Conservation (phyloP, 140 eudicot genomes). For the Cichorium intybus region DNA sequence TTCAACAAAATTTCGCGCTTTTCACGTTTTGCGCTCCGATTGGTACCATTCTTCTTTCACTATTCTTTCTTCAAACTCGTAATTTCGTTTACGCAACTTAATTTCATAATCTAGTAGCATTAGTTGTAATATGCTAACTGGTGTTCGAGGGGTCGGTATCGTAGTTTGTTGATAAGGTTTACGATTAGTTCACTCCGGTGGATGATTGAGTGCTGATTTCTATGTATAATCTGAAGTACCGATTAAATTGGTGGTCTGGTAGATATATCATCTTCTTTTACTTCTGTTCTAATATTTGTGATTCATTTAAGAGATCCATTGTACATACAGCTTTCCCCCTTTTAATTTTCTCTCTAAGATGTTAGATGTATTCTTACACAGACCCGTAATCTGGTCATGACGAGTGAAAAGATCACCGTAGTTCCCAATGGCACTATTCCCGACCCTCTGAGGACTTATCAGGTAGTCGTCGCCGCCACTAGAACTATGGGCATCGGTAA, state of each 20-base stretch:
- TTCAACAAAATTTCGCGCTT: slow-evolving; percentile 19
- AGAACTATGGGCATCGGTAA: slow-evolving; percentile 81
- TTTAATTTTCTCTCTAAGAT: slow-evolving; percentile 2
- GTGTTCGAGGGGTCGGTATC: neutral
- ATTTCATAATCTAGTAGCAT: neutral
- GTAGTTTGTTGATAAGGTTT: slow-evolving; percentile 16
- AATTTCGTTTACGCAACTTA: neutral
- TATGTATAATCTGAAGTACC: slow-evolving; percentile 4
- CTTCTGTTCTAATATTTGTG: neutral
- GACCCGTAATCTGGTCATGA: slow-evolving; percentile 47
- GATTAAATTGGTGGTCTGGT: neutral
- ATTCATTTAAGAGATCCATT: neutral
- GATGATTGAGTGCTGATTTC: neutral
- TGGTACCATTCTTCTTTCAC: slow-evolving; percentile 25
- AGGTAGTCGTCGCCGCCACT: slow-evolving; percentile 94
- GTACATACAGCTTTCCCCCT: neutral
- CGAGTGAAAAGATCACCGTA: slow-evolving; percentile 29
- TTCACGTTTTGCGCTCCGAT: slow-evolving; percentile 27
- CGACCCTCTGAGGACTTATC: slow-evolving; percentile 56
- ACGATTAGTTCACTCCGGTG: neutral
- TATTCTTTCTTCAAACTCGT: neutral
- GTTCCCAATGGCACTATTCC: slow-evolving; percentile 40
- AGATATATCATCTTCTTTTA: neutral
- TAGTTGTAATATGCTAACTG: neutral
- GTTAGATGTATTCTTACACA: neutral